phyloP scores from a whole-genome alignment of 345 rosid species.

The Noccaea bulbosa region DNA sequence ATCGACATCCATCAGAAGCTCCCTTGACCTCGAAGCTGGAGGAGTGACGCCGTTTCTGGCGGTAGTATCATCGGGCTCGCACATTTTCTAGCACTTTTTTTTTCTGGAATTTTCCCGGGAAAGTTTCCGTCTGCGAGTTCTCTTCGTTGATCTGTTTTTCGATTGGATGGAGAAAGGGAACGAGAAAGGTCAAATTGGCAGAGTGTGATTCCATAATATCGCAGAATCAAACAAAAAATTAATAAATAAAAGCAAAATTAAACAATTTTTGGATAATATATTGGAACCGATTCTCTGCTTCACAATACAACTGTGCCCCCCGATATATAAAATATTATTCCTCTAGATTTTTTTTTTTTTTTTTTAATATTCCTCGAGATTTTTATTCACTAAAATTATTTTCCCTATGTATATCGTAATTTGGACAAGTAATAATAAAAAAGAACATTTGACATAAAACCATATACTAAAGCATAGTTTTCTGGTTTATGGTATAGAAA shows the following conservation, averaged over 20 bases:
- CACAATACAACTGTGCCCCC: slow-evolving; percentile 44
- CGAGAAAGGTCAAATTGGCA: slow-evolving; percentile 42
- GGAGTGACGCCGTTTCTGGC: slow-evolving; percentile 37
- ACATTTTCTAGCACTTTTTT: slow-evolving; percentile 47
- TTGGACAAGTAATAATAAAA: background rate
- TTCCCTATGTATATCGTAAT: background rate
- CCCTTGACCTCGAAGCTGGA: slow-evolving; percentile 49
- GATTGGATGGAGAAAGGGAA: slow-evolving; percentile 35
- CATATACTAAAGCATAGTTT: too few relatives aligned
- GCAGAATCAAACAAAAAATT: slow-evolving; percentile 42
- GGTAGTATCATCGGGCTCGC: slow-evolving; percentile 54
- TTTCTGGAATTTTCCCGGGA: slow-evolving; percentile 39
- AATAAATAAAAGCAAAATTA: background rate
- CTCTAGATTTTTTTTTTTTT: background rate
- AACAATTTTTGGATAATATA: slow-evolving; percentile 40
- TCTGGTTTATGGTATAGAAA: too few relatives aligned
- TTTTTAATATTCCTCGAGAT: slow-evolving; percentile 19
- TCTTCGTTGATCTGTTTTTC: slow-evolving; percentile 24
- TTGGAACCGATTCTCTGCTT: slow-evolving; percentile 46
- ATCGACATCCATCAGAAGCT: slow-evolving; percentile 59
- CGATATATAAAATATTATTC: slow-evolving; percentile 11
- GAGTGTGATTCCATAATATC: slow-evolving; percentile 45
- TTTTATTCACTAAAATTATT: slow-evolving; percentile 33
- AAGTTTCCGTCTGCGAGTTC: slow-evolving; percentile 32
- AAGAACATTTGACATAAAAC: background rate